Evolutionary conservation across 345 rosid genomes (phyloP).

Genomic region (Clausena lansium): DNA sequence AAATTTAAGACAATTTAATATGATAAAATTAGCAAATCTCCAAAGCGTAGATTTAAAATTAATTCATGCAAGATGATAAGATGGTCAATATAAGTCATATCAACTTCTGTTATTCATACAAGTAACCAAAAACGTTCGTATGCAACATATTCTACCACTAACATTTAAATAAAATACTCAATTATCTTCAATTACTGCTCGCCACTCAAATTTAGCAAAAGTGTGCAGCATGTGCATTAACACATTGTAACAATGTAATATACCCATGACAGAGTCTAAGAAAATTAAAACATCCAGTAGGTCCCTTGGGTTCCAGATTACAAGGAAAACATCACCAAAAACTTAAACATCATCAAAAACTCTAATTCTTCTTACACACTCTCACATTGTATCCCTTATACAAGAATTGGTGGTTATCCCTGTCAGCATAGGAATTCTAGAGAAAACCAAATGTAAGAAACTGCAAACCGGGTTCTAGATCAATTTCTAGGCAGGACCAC

Average conservation of each 20-base stretch:
- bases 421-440: not conserved
- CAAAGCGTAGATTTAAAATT: not conserved
- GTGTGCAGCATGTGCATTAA: not conserved
- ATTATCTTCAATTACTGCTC: not conserved
- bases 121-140: not conserved
- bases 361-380: not conserved
- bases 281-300: not conserved
- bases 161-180: not conserved
- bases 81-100: not conserved
- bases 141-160: not conserved
- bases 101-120: not conserved
- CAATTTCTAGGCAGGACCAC: not conserved
- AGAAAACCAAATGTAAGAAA: not conserved
- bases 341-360: not conserved
- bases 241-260: not conserved
- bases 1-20: slow-evolving; percentile 14
- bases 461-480: not conserved
- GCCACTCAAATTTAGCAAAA: not conserved
- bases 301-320: not conserved
- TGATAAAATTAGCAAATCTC: not conserved
- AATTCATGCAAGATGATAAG: not conserved
- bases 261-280: not conserved
- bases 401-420: not conserved
- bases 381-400: not conserved
- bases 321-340: not conserved